A percentile compares a stretch with the other conserved stretches of the same genome.
These are phyloP conservation scores for Chaetomiaceae sp. DNA, from an alignment of 2,329 filamentous ascomycete species.

Conservation along the genomic window DNA sequence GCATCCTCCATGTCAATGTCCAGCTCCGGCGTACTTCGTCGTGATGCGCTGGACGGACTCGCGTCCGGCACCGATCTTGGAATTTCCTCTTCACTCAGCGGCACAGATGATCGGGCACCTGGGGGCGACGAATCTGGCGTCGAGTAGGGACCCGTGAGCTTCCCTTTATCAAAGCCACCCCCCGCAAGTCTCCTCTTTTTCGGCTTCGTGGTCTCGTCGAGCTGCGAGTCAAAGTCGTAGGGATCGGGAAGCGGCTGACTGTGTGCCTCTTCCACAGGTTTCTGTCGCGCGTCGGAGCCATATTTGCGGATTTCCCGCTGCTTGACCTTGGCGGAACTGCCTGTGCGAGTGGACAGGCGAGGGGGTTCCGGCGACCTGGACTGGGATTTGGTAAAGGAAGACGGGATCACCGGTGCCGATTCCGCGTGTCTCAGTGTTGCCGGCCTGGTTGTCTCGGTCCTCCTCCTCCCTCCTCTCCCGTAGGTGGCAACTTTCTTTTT, in stretches of 20 bases:
- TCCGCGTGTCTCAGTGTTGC: slow-evolving; percentile 16
- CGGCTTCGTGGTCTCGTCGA: slow-evolving; percentile 16
- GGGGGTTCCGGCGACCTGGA: slow-evolving; percentile 19
- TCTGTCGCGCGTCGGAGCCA: slow-evolving; percentile 6
- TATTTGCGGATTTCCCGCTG: slow-evolving; percentile 7
- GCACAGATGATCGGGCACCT: slow-evolving; percentile 8
- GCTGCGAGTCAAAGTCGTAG: slow-evolving; percentile 14
- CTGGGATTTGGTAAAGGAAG: slow-evolving; percentile 14
- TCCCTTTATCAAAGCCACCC: slow-evolving; percentile 21
- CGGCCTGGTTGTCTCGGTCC: slow-evolving; percentile 15
- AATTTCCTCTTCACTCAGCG: slow-evolving; percentile 6
- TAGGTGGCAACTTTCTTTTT: slow-evolving; percentile 33
- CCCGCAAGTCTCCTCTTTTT: slow-evolving; percentile 25
- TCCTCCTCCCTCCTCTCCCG: slow-evolving; percentile 28
- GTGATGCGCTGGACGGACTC: background rate
- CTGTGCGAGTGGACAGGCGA: slow-evolving; percentile 7
- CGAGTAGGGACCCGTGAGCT: slow-evolving; percentile 21
- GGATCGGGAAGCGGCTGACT: slow-evolving; percentile 23
- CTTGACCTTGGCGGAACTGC: slow-evolving; percentile 7
- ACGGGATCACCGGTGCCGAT: slow-evolving; percentile 17
- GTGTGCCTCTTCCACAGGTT: slow-evolving; percentile 12
- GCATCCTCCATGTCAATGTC: slow-evolving; percentile 21
- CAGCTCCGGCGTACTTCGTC: slow-evolving; percentile 19
- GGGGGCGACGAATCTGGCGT: slow-evolving; percentile 27
- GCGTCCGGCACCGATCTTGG: slow-evolving; percentile 15